These are phyloP conservation scores for Citrullus colocynthis DNA, from an alignment of 306 rosid species.

Conservation along the genomic window DNA sequence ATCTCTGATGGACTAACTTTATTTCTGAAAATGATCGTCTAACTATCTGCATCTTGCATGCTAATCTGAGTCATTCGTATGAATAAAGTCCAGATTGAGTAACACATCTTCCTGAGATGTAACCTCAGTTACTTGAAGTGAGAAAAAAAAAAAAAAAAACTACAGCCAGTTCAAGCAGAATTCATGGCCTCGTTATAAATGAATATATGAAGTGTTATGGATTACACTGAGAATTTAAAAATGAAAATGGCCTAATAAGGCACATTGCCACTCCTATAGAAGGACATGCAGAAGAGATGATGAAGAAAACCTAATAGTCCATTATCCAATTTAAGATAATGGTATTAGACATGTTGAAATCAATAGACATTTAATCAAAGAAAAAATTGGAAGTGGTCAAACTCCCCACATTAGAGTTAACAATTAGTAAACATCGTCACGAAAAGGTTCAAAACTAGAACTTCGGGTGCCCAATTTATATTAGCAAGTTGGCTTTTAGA, in stretches of 20 bases:
- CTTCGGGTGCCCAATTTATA: neutral
- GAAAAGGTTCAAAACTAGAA: neutral
- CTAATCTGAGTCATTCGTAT: neutral
- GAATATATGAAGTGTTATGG: neutral
- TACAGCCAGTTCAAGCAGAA: neutral
- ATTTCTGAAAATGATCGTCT: neutral
- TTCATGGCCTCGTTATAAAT: neutral
- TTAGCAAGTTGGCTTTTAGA: neutral
- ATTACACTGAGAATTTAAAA: neutral
- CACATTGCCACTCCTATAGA: neutral
- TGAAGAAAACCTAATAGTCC: neutral
- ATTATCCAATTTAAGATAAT: neutral
- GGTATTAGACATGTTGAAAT: neutral
- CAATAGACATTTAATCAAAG: neutral
- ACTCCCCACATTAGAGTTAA: no score
- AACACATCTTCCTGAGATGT: neutral
- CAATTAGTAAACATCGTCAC: neutral
- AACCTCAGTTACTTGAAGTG: neutral
- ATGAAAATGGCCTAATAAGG: neutral
- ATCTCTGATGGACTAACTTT: neutral
- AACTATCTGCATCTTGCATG: neutral
- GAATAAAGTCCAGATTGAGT: neutral
- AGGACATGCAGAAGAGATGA: neutral
- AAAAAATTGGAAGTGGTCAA: no score
- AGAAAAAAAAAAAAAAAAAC: neutral